Percentiles rank a stretch among this genome's conserved stretches.
phyloP scores from a whole-genome alignment of 257 asterid genomes.

The Jacaranda copaia region DNA sequence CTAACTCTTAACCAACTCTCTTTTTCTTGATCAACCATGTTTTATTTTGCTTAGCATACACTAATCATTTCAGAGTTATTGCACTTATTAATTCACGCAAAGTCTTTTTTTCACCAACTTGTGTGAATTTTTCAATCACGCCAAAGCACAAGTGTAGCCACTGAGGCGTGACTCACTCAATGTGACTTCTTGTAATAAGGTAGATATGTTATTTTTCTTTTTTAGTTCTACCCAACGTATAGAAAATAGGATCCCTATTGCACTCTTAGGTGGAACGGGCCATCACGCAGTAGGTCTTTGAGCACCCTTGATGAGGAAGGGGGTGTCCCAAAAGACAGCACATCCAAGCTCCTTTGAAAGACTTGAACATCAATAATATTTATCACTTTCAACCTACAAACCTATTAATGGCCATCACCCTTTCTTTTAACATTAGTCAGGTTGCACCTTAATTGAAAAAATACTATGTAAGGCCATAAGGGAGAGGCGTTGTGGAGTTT shows the following conservation, averaged over 20 bases:
- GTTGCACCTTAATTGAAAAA: too few relatives aligned
- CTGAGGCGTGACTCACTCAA: neutral
- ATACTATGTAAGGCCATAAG: neutral
- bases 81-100: too few relatives aligned
- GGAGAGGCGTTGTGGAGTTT: neutral
- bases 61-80: too few relatives aligned
- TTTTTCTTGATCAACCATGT: too few relatives aligned
- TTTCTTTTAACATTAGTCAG: neutral
- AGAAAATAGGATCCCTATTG: neutral
- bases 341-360: neutral
- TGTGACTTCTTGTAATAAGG: neutral
- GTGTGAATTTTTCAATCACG: neutral
- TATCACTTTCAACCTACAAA: neutral
- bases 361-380: neutral
- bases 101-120: neutral
- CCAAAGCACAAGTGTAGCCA: neutral
- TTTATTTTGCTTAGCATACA: too few relatives aligned
- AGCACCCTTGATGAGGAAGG: conserved; percentile 1
- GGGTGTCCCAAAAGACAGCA: neutral
- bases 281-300: neutral
- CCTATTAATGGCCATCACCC: neutral
- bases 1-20: too few relatives aligned
- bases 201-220: too few relatives aligned
- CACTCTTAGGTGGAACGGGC: neutral
- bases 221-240: neutral